Conservation (phyloP, 768 basidiomycete species). For the Udeniomyces megalosporus region DNA sequence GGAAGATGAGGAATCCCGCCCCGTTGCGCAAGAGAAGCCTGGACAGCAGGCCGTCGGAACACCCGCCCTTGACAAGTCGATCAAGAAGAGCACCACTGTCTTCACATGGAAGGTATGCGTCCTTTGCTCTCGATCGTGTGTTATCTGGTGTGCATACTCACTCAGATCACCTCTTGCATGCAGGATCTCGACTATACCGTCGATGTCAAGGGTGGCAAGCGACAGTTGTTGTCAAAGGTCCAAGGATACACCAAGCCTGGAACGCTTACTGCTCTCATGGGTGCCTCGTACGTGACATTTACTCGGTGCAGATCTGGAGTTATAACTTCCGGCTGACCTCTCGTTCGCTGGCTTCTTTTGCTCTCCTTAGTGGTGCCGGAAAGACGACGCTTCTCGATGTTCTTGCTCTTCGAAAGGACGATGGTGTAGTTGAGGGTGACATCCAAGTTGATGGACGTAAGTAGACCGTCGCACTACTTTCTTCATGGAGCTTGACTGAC, state of each 20-base stretch:
- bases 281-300: constrained; percentile 23
- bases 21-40: constrained; percentile 48
- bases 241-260: constrained; percentile 32
- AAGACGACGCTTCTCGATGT: constrained; percentile 26
- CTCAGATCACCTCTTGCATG: too few species aligned
- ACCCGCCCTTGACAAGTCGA: constrained; percentile 25
- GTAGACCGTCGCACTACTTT: too few species aligned
- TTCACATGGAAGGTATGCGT: constrained; percentile 61
- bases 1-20: constrained; percentile 17
- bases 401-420: constrained; percentile 22
- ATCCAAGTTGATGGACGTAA: constrained; percentile 34
- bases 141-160: too few species aligned
- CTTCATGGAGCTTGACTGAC: too few species aligned
- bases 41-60: constrained; percentile 34
- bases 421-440: constrained; percentile 35
- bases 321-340: too few species aligned
- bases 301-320: too few species aligned
- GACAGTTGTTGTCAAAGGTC: constrained; percentile 29
- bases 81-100: constrained; percentile 33
- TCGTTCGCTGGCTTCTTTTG: too few species aligned
- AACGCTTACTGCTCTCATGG: constrained; percentile 34
- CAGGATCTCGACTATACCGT: constrained; percentile 43
- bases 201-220: constrained; percentile 27
- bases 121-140: too few species aligned
- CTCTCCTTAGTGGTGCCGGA: constrained; percentile 28